A percentile compares a stretch with the other conserved stretches of the same genome.
These are phyloP conservation scores for Wallacemonas sp. DNA, from an alignment of 208 protist species.

Conservation along the genomic window DNA sequence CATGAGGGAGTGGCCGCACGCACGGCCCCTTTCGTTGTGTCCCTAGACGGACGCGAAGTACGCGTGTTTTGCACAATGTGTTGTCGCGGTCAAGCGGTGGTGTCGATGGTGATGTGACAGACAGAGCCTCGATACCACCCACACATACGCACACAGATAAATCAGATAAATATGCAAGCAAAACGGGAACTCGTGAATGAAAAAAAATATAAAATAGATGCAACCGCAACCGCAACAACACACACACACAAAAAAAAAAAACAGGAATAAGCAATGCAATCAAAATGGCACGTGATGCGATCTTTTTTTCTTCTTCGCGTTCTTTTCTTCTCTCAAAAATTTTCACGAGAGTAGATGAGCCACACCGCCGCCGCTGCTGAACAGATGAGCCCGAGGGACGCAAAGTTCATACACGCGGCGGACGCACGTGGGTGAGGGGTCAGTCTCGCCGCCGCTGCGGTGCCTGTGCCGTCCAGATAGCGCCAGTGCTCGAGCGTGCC, in stretches of 20 bases:
- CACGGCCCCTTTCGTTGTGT: too few relatives aligned
- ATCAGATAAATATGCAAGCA: neutral
- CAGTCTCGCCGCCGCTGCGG: neutral
- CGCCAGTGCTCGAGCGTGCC: constrained; percentile 11
- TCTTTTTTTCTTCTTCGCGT: neutral
- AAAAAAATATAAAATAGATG: neutral
- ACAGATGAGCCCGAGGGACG: neutral
- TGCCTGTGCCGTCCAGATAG: neutral
- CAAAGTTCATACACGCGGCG: neutral
- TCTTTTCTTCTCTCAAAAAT: neutral
- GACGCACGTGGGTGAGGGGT: neutral
- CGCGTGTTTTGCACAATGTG: too few relatives aligned
- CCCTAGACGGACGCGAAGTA: too few relatives aligned
- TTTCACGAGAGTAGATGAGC: neutral
- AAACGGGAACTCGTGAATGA: neutral
- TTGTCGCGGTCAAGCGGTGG: too few relatives aligned
- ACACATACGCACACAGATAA: too few relatives aligned
- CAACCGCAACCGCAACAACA: neutral
- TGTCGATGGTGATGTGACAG: too few relatives aligned
- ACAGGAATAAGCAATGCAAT: neutral
- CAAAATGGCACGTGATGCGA: neutral
- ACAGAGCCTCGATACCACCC: too few relatives aligned
- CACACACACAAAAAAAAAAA: neutral
- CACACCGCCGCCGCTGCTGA: neutral
- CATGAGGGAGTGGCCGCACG: too few relatives aligned